Base-by-base conservation (phyloP, 2,329 filamentous ascomycete genomes). In the Colletotrichum trifolii region DNA sequence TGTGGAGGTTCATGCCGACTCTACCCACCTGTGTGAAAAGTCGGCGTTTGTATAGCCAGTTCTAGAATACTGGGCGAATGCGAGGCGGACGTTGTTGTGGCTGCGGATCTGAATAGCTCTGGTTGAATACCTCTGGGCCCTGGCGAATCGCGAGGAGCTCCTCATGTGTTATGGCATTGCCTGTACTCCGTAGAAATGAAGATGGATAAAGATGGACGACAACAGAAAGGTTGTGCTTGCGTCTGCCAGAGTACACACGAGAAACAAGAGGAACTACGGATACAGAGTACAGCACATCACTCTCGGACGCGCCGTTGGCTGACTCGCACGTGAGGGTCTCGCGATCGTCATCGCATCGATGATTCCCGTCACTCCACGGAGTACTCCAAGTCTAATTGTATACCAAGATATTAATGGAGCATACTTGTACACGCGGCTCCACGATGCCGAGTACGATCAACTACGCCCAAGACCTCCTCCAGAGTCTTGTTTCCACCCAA, bases 301-400 rank as follows among this genome's bases (percentile, higher is more conserved):
- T 25, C 25, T 48, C 42, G 47, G 36, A 8, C 12, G 40, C n/a
- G 35, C 62, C 52, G 52, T 56, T 57, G 40, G 15, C 58, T 62
- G 58, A 65, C 62, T 65, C 62, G 58, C 62, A 53, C 40, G 47
- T 46, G 62, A 65, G 58, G 56, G 52, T 62, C 62, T 53, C 15
- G 40, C 35, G 52, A 62, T 62, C 62, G 47, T 65, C 58, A 56
- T 57, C 34, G 12, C 58, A 46, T 10, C 25, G 25, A 25, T 43
- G 45, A 48, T 54, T 60, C 42, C 17, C 39, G 45, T 33, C 39
- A 6, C 15, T 15, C 48, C 4, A 25, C 25, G 4, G 25, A 25
- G 25, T 5, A 25, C 25, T 25, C 25, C 25, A 25, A 25, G 39
- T 57, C 2, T 17, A 17, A 17, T 17, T 46, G 25, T 25, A 25